Evolutionary conservation across 2,329 filamentous ascomycete genomes (phyloP), one percentile per base, ranked within the genome.

Genomic region (Monilinia fructicola): DNA sequence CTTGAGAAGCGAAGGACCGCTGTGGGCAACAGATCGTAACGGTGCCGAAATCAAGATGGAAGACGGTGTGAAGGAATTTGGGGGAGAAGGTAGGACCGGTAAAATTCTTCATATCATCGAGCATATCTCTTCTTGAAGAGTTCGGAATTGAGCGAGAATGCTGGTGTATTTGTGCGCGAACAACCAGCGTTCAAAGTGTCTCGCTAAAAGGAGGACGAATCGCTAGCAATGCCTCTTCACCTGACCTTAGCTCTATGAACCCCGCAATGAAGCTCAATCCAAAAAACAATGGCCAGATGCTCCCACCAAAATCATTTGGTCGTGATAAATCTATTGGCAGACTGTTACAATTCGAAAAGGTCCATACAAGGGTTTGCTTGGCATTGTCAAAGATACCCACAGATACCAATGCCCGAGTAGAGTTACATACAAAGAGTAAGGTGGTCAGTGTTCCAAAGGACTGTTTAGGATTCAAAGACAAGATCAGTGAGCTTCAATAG

Each of bases 301-400:
- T 79, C 78, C 93, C 93, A 54, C 90, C 90, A 52, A 90, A 89
- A 77, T 82, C 80, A 63, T 92, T 92, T 73, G 87, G 90, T 28
- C 87, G 93, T 50, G 95, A 99, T 77, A 87, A 88, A 65, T 84
- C 95, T 38, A 88, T 98, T 70, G 93, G 93, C 94, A 97, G 80
- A 97, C 93, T 0, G 93, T 98, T 54, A 92, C 90, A 62, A 90
- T 98, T 74, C 87, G 89, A 67, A 92, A 90, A 76, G 95, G 95
- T 38, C 88, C 90, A 28, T 93, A 94, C 82, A 99, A 99, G 79
- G 94, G 94, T 66, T 83, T 97, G 54, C 82, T 98, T 53, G 95
- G 95, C 73, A 96, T 97, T 71, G 93, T 99, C 73, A 97, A 97
- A 77, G 94, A 98, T 76, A 90, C 6, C 94, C 0, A 96, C 92